Evolutionary conservation across 129 eudicot genomes (phyloP).

Genomic region (Sambucus nigra): DNA sequence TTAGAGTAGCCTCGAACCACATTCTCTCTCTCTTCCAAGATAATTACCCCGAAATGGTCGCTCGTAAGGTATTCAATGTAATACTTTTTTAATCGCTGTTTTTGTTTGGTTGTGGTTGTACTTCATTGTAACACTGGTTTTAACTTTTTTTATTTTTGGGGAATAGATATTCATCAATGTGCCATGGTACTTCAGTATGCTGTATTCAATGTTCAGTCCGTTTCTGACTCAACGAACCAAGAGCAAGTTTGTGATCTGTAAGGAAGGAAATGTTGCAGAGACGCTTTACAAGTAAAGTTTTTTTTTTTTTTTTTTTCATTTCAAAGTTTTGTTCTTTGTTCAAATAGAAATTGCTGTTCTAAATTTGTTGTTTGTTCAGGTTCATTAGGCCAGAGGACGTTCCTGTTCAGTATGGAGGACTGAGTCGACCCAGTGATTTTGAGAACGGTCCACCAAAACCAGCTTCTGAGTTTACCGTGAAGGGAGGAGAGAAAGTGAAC

Average conservation of each 20-base stretch:
- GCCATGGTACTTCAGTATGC: constrained; percentile 96
- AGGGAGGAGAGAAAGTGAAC: constrained; percentile 94
- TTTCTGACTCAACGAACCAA: constrained; percentile 90
- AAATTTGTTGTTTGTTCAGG: constrained; percentile 23
- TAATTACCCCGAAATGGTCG: constrained; percentile 98
- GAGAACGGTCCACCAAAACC: constrained; percentile 73
- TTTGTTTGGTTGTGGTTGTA: constrained; percentile 3
- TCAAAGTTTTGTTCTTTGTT: not conserved
- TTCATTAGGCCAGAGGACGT: constrained; percentile 83
- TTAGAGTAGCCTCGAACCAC: constrained; percentile 84
- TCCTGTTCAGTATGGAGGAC: constrained; percentile 91
- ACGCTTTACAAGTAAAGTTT: constrained; percentile 78
- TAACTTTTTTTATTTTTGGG: not conserved
- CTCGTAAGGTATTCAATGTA: constrained; percentile 49
- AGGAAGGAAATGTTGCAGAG: constrained; percentile 84
- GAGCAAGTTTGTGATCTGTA: constrained; percentile 87
- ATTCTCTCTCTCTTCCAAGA: constrained; percentile 83
- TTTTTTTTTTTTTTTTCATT: not conserved
- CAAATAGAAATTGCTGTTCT: not conserved
- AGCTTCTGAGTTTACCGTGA: constrained; percentile 90
- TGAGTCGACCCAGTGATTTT: constrained; percentile 70
- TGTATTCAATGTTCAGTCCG: constrained; percentile 89
- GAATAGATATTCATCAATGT: constrained; percentile 89
- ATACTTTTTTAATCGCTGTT: not conserved
- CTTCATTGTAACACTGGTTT: not conserved